Evolutionary conservation across 805 yeast species (phyloP), one percentile per base, ranked within the genome.

Genomic region (Candida tibetensis): DNA sequence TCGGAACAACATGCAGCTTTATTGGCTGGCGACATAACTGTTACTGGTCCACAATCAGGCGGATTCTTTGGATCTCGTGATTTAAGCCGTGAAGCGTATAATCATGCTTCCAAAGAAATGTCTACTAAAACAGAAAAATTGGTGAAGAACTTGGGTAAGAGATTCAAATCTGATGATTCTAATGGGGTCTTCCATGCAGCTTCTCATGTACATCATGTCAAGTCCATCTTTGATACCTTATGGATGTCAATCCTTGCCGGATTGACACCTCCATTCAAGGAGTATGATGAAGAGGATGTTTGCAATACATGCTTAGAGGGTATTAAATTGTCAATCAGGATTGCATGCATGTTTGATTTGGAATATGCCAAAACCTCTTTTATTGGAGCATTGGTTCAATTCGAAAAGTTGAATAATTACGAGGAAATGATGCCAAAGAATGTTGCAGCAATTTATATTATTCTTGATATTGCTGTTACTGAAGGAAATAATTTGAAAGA

Each of bases 191-290:
- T 81, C 55, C 86, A 87, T 59, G 78, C 82, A 14, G 97, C 97
- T 0, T 77, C 89, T 2, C 91, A 85, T 53, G 77, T 85, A 12
- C 95, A 88, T 49, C 96, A 91, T 57, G 95, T 91, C 12, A 83
- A 77, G 56, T 90, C 97, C 1, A 86, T 95, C 55, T 91, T 93
- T 64, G 96, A 91, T 52, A 87, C 87, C 13, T 67, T 85, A 30
- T 93, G 99, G 99, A 90, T 95, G 96, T 88, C 97, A 0, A 77
- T 93, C 33, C 71, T 93, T 48, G 98, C 98, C 5, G 97, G 95
- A 0, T 71, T 93, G 34, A 89, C 97, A 0, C 91, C 95, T 3
- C 95, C 96, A 4, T 89, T 90, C 68, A 88, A 84, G 55, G 96
- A 88, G 39, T 81, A 83, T 45, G 89, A 85, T 48, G 93, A 86